Evolutionary conservation across 805 yeast species (phyloP).

Genomic region (Cyberlindnera meyerae): DNA sequence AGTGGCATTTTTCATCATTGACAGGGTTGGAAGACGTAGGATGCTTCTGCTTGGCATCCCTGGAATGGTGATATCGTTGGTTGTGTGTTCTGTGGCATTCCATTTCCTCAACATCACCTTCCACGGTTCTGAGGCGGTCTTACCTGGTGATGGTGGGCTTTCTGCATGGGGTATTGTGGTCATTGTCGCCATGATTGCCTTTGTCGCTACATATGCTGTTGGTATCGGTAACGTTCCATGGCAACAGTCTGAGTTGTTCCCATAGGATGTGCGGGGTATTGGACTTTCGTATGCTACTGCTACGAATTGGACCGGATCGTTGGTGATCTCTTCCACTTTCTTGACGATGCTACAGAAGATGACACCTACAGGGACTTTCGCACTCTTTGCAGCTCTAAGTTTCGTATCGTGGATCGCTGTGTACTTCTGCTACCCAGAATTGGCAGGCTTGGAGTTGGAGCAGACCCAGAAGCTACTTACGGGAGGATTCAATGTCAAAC

Average conservation of each 20-base stretch:
- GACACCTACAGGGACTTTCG: slow-evolving; percentile 93
- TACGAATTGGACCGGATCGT: slow-evolving; percentile 92
- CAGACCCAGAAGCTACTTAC: slow-evolving; percentile 79
- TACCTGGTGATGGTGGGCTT: slow-evolving; percentile 33
- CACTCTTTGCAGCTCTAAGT: slow-evolving; percentile 82
- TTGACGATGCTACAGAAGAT: slow-evolving; percentile 90
- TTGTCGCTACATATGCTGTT: slow-evolving; percentile 84
- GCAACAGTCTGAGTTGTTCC: slow-evolving; percentile 95
- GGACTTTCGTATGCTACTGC: slow-evolving; percentile 91
- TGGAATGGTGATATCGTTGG: slow-evolving; percentile 72
- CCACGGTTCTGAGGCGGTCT: slow-evolving; percentile 39
- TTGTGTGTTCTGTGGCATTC: slow-evolving; percentile 85
- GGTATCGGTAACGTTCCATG: slow-evolving; percentile 98
- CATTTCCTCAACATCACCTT: slow-evolving; percentile 71
- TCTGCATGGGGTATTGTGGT: slow-evolving; percentile 86
- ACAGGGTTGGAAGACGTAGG: slow-evolving; percentile 80
- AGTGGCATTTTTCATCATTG: slow-evolving; percentile 82
- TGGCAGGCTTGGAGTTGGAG: slow-evolving; percentile 84
- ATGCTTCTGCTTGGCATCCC: slow-evolving; percentile 79
- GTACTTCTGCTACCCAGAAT: slow-evolving; percentile 85
- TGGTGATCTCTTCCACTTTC: slow-evolving; percentile 86
- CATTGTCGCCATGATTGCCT: slow-evolving; percentile 78
- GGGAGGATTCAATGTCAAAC: slow-evolving; percentile 81
- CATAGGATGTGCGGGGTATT: slow-evolving; percentile 87
- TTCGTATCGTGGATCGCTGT: slow-evolving; percentile 67